Conservation (phyloP, 2,329 filamentous ascomycete genomes). For the Aureobasidium sp. region DNA sequence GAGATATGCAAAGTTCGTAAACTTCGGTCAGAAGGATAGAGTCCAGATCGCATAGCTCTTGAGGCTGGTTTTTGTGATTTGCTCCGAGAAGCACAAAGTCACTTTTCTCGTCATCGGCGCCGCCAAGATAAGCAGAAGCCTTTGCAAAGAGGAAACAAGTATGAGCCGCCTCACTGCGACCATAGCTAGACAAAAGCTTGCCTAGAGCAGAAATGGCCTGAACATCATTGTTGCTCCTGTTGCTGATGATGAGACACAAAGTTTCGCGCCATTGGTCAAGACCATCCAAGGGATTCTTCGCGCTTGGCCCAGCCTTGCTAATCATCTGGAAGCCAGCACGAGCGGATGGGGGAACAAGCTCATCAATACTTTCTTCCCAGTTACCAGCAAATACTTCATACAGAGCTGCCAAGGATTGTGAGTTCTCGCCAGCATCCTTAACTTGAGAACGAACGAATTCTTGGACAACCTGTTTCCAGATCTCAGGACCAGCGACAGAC, state of each 20-base stretch:
- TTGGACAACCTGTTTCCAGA: slow-evolving; percentile 89
- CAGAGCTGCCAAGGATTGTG: slow-evolving; percentile 80
- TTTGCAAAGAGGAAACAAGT: slow-evolving; percentile 88
- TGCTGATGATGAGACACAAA: slow-evolving; percentile 75
- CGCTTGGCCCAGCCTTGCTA: slow-evolving; percentile 58
- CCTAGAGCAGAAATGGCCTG: slow-evolving; percentile 74
- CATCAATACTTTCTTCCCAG: slow-evolving; percentile 87
- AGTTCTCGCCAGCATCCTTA: slow-evolving; percentile 69
- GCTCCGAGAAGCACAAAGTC: slow-evolving; percentile 79
- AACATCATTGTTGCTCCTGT: slow-evolving; percentile 73
- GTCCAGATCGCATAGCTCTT: slow-evolving; percentile 74
- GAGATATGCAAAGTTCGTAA: slow-evolving; percentile 80
- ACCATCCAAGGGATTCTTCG: slow-evolving; percentile 71
- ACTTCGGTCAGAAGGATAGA: slow-evolving; percentile 91
- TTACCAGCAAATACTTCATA: slow-evolving; percentile 95
- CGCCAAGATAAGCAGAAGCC: slow-evolving; percentile 63
- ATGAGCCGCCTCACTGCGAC: slow-evolving; percentile 83
- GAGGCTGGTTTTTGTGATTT: slow-evolving; percentile 65
- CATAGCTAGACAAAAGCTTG: slow-evolving; percentile 75
- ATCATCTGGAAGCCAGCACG: slow-evolving; percentile 88
- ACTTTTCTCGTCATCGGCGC: slow-evolving; percentile 70
- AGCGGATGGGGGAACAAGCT: slow-evolving; percentile 87
- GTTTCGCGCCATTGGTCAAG: slow-evolving; percentile 94
- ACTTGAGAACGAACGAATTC: slow-evolving; percentile 96
- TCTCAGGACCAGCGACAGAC: slow-evolving; percentile 61